Evolutionary conservation across 2,329 filamentous ascomycete species (phyloP).

Genomic region (Diaporthe longicolla): DNA sequence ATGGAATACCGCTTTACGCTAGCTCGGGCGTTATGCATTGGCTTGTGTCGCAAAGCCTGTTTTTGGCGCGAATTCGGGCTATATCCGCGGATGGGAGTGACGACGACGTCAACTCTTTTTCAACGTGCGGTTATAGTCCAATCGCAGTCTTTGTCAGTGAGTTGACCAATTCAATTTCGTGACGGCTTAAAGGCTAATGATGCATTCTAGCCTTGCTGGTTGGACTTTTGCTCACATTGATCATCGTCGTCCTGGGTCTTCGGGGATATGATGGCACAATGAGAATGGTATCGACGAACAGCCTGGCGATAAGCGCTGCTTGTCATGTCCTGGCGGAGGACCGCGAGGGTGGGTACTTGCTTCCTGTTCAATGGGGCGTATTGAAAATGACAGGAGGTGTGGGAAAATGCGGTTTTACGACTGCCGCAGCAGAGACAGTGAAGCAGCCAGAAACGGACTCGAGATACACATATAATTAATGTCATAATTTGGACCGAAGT

Average conservation of each 20-base stretch:
- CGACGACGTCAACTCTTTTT: conserved; percentile 49
- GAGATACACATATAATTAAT: not conserved
- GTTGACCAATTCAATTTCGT: not conserved
- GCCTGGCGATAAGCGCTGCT: conserved; percentile 50
- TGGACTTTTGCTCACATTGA: not conserved
- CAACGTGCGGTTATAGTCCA: conserved; percentile 50
- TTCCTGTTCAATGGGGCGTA: not conserved
- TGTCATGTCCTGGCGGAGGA: conserved; percentile 48
- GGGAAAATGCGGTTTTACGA: not conserved
- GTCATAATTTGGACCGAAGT: not conserved
- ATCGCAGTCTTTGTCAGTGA: conserved; percentile 46
- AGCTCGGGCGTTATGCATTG: conserved; percentile 59
- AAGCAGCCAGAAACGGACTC: not conserved
- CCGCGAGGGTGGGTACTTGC: conserved; percentile 43
- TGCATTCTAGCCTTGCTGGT: not conserved
- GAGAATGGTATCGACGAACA: conserved; percentile 47
- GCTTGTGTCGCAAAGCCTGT: conserved; percentile 63
- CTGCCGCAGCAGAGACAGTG: not conserved
- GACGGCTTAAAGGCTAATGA: not conserved
- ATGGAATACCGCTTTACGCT: conserved; percentile 56
- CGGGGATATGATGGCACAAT: not conserved
- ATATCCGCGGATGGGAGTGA: conserved; percentile 45
- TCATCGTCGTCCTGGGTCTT: not conserved
- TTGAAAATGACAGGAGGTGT: not conserved
- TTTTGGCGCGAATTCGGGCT: conserved; percentile 56